Evolutionary conservation across 306 rosid species (phyloP), one percentile per base, ranked within the genome.

Genomic region (Vigna trinervia): DNA sequence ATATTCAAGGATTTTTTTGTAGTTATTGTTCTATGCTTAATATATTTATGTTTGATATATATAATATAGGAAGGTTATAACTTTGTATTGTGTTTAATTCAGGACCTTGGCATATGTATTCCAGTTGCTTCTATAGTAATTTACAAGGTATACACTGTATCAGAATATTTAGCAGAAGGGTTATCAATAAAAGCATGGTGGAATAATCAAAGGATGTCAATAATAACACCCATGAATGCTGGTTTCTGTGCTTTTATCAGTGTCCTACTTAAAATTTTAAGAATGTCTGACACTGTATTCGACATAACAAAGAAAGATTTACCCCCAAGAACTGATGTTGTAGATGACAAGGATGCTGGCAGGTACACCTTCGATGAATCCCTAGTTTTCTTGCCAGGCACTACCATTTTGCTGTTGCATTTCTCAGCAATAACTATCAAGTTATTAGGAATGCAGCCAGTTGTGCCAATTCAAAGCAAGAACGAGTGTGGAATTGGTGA

Each of bases 121-220:
- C 74, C 63, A 2, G 6, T 78, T 11, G 32, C 84, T 6, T 12
- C 87, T 43, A 58, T 85, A 5, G 65, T 62, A 69, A 5, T 80
- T 13, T 64, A 66, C 81, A 71, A n/a, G 43, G 1, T 80, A 1
- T 71, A 80, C 50, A 78, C 77, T 12, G 5, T 86, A 17, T 73
- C 47, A 0, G 91, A 85, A 57, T 85, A 71, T 79, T 10, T 89
- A 9, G 68, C 26, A 45, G 38, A 78, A 1, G 82, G 84, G 36
- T 57, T 80, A 9, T 87, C 97, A 52, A 19, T 87, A 17, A 76
- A 77, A 76, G 81, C 80, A 12, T 94, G 98, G 93, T 90, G 98
- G 98, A 94, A 92, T 66, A 90, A 88, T 75, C 83, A 81, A 47
- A 81, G 84, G 51, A 92, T 88, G 96, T 74, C 79, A 69, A 82